Evolutionary conservation across 2,329 filamentous ascomycete genomes (phyloP).

Genomic region (Xylariales sp.): DNA sequence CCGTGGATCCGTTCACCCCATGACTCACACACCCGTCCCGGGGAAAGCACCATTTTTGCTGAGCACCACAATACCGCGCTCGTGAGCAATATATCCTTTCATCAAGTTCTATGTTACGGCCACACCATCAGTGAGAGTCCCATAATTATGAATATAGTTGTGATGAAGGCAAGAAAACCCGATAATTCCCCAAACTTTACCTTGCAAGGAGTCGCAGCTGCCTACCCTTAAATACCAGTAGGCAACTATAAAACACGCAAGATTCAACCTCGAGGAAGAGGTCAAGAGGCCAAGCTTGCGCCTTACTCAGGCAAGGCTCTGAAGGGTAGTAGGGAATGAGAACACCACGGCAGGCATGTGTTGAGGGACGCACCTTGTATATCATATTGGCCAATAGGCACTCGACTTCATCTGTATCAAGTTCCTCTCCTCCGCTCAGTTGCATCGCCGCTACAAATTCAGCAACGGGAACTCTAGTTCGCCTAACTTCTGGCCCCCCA

Average conservation of each 20-base stretch:
- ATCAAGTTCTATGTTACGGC: slow-evolving; percentile 67
- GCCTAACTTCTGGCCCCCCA: slow-evolving; percentile 55
- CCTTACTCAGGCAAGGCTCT: too few relatives aligned
- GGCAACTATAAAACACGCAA: slow-evolving; percentile 6
- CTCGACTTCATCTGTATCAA: slow-evolving; percentile 91
- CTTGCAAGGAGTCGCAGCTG: too few relatives aligned
- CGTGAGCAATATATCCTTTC: slow-evolving; percentile 96
- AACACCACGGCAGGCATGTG: too few relatives aligned
- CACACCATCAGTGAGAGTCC: slow-evolving; percentile 28
- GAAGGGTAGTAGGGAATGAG: too few relatives aligned
- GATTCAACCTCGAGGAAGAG: too few relatives aligned
- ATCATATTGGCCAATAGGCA: slow-evolving; percentile 95
- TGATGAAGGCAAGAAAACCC: too few relatives aligned
- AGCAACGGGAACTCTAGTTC: slow-evolving; percentile 74
- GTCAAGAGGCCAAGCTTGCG: too few relatives aligned
- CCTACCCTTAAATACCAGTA: not conserved
- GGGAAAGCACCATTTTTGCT: slow-evolving; percentile 94
- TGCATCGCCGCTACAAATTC: slow-evolving; percentile 85
- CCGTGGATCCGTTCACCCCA: not conserved
- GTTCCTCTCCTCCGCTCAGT: slow-evolving; percentile 61
- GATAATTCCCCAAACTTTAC: too few relatives aligned
- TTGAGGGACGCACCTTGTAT: slow-evolving; percentile 71
- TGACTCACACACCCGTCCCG: slow-evolving; percentile 65
- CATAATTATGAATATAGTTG: too few relatives aligned
- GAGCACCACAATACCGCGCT: slow-evolving; percentile 83